Percentiles rank a stretch among this genome's conserved stretches.
Evolutionary conservation across 2,329 filamentous ascomycete species (phyloP).

Genomic region (Fusarium longipes): DNA sequence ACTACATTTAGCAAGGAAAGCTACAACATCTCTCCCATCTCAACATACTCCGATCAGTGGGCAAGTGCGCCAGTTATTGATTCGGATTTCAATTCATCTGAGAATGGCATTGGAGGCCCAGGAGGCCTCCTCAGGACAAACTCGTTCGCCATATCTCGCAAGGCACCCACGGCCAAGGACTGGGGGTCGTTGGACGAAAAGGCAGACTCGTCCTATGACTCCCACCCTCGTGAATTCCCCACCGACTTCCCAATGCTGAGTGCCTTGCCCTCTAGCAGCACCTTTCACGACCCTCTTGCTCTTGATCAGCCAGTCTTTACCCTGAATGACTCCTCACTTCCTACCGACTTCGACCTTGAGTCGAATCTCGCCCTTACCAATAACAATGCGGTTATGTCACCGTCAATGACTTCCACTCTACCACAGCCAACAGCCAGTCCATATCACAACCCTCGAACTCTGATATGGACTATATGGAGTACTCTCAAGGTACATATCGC

Average conservation of each 20-base stretch:
- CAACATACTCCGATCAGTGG: constrained; percentile 56
- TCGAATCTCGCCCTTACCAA: constrained; percentile 54
- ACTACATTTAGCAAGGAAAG: constrained; percentile 55
- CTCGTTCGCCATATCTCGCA: constrained; percentile 39
- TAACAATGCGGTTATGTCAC: constrained; percentile 39
- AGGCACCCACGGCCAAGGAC: constrained; percentile 41
- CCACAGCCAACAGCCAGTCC: constrained; percentile 44
- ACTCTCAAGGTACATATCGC: constrained; percentile 59
- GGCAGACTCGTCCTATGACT: constrained; percentile 44
- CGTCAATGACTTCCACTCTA: constrained; percentile 21
- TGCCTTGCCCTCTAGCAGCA: constrained; percentile 46
- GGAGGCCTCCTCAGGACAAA: constrained; percentile 46
- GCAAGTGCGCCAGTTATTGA: constrained; percentile 55
- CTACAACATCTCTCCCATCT: constrained; percentile 61
- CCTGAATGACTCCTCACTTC: constrained; percentile 50
- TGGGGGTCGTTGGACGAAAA: constrained; percentile 46
- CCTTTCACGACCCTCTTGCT: constrained; percentile 45
- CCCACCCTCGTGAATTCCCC: constrained; percentile 56
- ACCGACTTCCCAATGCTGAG: constrained; percentile 55
- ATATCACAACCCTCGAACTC: constrained; percentile 43
- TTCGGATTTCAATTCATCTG: constrained; percentile 60
- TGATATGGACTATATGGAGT: constrained; percentile 60
- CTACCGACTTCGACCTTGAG: constrained; percentile 51
- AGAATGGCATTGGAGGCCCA: constrained; percentile 54
- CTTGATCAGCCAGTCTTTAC: constrained; percentile 53